Base-by-base conservation (phyloP, 805 yeast species). In the Saccharomycopsis microspora region DNA sequence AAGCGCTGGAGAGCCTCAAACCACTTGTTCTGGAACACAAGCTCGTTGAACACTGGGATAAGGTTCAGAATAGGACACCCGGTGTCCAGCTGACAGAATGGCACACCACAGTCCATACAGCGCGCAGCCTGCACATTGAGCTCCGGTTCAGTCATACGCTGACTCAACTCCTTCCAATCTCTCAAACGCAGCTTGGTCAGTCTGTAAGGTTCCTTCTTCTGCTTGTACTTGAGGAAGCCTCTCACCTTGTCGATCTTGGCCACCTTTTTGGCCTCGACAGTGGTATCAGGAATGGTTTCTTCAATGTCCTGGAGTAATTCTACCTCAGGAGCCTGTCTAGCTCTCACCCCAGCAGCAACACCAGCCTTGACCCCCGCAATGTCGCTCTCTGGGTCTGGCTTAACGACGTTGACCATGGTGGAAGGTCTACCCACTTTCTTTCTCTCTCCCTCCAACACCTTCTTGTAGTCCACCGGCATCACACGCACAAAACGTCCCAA, bases 21-120 rank as follows among this genome's bases (percentile, higher is more conserved):
- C 97, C 97, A 90, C 62, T 90, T 80, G 66, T 87, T 90, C 65
- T 88, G 78, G 78, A 88, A 90, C 19, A 90, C 96, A 57, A 93
- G 76, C 64, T 89, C 97, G 65, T 90, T 93, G 90, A 96, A 93
- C 68, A 90, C 89, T 54, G 98, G 98, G 71, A 90, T 90, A 58
- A 90, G 81, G 68, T 90, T 90, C 46, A 97, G 88, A 56, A 90
- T 84, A 46, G 98, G 98, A 71, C 98, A 90, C 51, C 98, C 98
- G 41, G 96, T 85, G 65, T 90, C 97, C 43, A 95, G 83, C 61
- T 90, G 94, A 74, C 98, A 90, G 78, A 90, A 90, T 50, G 98
- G 98, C 58, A 93, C 94, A 72, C 98, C 98, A 74, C 98, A 90
- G 68, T 90, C 97, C 95, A 93, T 90, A 75, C 98, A 90, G 67